These are phyloP conservation scores for Groenewaldozyma auringiensis DNA, from an alignment of 1,139 yeast genomes.

Conservation along the genomic window DNA sequence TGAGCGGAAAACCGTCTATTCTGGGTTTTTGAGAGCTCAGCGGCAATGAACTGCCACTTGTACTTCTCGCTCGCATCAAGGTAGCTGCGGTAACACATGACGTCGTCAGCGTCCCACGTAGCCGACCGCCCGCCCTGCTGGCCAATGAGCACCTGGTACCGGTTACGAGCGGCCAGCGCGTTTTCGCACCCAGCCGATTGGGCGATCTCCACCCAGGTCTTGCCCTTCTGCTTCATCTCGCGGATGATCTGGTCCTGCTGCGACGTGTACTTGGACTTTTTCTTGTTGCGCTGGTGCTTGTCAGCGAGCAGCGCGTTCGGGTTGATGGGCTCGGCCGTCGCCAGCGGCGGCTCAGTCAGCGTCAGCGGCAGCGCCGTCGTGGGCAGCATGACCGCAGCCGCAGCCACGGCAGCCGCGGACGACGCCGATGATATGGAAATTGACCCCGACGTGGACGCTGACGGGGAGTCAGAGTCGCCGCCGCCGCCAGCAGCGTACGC, in stretches of 20 bases:
- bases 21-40: constrained; percentile 54
- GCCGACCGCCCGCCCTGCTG: constrained; percentile 74
- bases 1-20: constrained; percentile 46
- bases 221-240: constrained; percentile 53
- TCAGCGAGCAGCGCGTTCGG: constrained; percentile 31
- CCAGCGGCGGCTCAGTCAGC: constrained; percentile 31
- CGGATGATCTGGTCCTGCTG: constrained; percentile 65
- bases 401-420: constrained; percentile 7
- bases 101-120: constrained; percentile 56
- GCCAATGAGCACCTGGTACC: constrained; percentile 75
- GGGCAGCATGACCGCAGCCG: neutral
- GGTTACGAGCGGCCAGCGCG: constrained; percentile 64
- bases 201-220: constrained; percentile 70
- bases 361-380: constrained; percentile 22
- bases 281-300: constrained; percentile 44
- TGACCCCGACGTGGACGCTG: constrained; percentile 10
- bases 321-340: constrained; percentile 29
- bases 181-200: constrained; percentile 58
- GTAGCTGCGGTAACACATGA: constrained; percentile 42
- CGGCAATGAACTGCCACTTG: constrained; percentile 59
- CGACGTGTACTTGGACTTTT: constrained; percentile 58
- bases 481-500: constrained; percentile 10
- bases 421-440: constrained; percentile 11
- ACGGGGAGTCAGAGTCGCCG: too few species aligned
- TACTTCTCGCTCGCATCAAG: constrained; percentile 66